These are phyloP conservation scores for Ceratocystiopsis sp. DNA, from an alignment of 2,329 filamentous ascomycete genomes.

Conservation along the genomic window DNA sequence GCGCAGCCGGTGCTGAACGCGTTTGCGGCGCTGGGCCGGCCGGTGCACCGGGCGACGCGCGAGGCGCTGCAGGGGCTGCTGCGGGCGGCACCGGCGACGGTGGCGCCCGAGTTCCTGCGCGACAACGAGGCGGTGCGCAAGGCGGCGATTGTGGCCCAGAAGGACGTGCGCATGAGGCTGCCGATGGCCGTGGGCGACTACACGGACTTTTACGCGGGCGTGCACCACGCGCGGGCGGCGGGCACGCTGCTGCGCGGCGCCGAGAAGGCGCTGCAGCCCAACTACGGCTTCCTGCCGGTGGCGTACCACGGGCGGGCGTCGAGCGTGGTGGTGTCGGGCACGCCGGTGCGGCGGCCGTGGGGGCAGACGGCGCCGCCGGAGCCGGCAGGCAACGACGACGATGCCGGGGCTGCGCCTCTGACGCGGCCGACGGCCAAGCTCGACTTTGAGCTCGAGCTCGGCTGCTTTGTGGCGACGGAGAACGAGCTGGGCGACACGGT, in stretches of 20 bases:
- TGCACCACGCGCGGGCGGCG: slow-evolving; percentile 1
- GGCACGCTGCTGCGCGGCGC: slow-evolving; percentile 32
- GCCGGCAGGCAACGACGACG: not conserved
- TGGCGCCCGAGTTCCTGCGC: not conserved
- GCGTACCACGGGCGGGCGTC: slow-evolving; percentile 69
- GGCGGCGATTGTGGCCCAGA: not conserved
- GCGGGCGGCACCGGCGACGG: not conserved
- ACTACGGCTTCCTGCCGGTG: slow-evolving; percentile 67
- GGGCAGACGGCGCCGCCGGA: slow-evolving; percentile 47
- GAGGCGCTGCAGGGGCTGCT: not conserved
- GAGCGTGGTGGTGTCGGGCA: slow-evolving; percentile 58
- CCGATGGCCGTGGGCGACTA: slow-evolving; percentile 6
- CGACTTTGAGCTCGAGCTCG: slow-evolving; percentile 69
- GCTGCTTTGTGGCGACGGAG: slow-evolving; percentile 50
- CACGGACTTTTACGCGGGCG: slow-evolving; percentile 6
- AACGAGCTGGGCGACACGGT: slow-evolving; percentile 51
- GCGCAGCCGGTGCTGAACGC: slow-evolving; percentile 1
- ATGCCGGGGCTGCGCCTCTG: slow-evolving; percentile 22
- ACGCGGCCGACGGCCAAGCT: slow-evolving; percentile 49
- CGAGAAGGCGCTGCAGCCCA: slow-evolving; percentile 57
- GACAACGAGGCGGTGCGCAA: not conserved
- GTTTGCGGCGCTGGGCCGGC: slow-evolving; percentile 1
- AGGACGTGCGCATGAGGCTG: not conserved
- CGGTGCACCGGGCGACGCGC: not conserved
- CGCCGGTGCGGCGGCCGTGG: slow-evolving; percentile 52